A percentile compares a stretch with the other conserved stretches of the same genome.
These are phyloP conservation scores for Graphilbum sp. DNA, from an alignment of 2,329 filamentous ascomycete genomes.

Conservation along the genomic window DNA sequence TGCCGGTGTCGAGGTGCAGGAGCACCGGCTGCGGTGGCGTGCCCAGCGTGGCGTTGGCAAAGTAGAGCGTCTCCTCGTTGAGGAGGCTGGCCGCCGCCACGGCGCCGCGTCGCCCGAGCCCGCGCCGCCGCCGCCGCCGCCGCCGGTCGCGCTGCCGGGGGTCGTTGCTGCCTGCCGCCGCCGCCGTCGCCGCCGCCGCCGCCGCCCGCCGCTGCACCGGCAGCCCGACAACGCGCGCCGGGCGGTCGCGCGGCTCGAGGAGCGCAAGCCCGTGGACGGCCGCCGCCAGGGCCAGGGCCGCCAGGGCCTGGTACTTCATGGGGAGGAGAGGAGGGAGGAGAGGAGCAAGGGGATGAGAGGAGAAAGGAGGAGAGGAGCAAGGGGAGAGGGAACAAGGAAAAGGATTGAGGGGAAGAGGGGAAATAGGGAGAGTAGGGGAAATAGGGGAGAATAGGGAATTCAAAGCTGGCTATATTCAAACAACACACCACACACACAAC, in stretches of 20 bases:
- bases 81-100: constrained; percentile 33
- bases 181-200: constrained; percentile 16
- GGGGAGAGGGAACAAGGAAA: background rate
- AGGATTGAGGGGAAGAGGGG: constrained; percentile 1
- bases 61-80: constrained; percentile 49
- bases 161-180: constrained; percentile 28
- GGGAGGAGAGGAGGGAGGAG: background rate
- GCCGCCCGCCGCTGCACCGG: constrained; percentile 24
- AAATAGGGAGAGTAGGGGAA: background rate
- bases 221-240: constrained; percentile 27
- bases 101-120: constrained; percentile 24
- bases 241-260: constrained; percentile 16
- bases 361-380: background rate
- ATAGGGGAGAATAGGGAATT: background rate
- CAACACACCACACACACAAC: too few relatives aligned
- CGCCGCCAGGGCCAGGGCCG: constrained; percentile 15
- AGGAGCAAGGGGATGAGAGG: background rate
- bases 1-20: constrained; percentile 51
- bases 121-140: constrained; percentile 22
- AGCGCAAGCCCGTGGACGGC: constrained; percentile 15
- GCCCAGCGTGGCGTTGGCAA: constrained; percentile 44
- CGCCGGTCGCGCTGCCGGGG: constrained; percentile 27
- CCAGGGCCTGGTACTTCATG: constrained; percentile 23
- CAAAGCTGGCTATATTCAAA: too few relatives aligned
- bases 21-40: constrained; percentile 41